Evolutionary conservation across 2,329 filamentous ascomycete species (phyloP), one percentile per base, ranked within the genome.

Genomic region (Cordyceps farinosa): DNA sequence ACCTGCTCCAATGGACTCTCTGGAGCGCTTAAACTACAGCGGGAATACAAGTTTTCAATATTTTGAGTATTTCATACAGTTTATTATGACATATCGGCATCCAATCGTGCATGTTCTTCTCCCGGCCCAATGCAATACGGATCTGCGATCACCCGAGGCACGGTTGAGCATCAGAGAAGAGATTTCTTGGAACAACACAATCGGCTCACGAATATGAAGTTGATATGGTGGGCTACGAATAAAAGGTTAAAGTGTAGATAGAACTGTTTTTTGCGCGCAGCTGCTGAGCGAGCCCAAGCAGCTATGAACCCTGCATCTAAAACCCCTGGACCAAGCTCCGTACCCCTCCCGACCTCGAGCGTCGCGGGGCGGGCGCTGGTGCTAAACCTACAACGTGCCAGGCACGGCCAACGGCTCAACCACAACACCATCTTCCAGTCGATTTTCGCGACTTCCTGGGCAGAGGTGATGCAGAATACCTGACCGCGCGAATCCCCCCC

Each of bases 401-500:
- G 17, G 54, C 17, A 45, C 55, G 22, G n/a, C 44, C 32, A 38
- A n/a, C 32, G 15, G 10, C 56, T 42, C 38, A 29, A 36, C 27
- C 34, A 40, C 2, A n/a, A 27, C 56, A 50, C 40, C 45, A 13
- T 15, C 27, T 30, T 15, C 27, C 45, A 50, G 10, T 36, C 45
- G 34, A 59, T 51, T 51, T 22, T 38, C 45, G 29, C 45, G 56
- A 32, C 42, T 30, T 32, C 5, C 36, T 30, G 15, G 34, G 30
- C 36, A 42, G 44, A 38, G 44, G 60, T 29, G 52, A 62, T 62
- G 60, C 60, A 38, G 51, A 51, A 40, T 47, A 50, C 17, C 52
- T 50, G 44, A 62, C 15, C 13, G 36, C 15, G n/a, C 27, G n/a
- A 15, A n/a, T 30, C 22, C 22, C 29, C 17, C 29, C 42, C 40